Percentiles rank a stretch among this genome's conserved stretches.
phyloP scores from a whole-genome alignment of 208 protist genomes.

The Wallacemonas sp. region DNA sequence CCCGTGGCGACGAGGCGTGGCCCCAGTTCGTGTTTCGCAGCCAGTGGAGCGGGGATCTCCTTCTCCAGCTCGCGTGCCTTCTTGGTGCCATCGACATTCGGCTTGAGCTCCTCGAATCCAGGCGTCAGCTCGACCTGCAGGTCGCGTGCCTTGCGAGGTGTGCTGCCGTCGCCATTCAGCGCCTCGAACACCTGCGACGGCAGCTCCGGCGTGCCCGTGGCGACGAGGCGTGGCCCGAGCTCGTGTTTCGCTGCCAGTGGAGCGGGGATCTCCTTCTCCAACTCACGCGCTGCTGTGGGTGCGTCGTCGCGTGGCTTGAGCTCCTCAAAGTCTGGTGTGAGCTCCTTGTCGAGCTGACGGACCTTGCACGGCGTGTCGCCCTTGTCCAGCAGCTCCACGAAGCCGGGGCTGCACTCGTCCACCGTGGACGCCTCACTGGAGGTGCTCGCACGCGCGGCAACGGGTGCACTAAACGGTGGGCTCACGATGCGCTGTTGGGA shows the following conservation, averaged over 20 bases:
- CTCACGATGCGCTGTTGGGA: too few species aligned
- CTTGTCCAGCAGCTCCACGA: conserved; percentile 4
- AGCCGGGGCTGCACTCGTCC: neutral
- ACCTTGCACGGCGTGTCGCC: neutral
- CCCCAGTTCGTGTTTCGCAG: neutral
- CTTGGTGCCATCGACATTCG: neutral
- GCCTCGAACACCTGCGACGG: conserved; percentile 16
- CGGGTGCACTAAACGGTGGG: neutral
- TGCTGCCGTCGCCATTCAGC: neutral
- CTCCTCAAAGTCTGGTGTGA: conserved; percentile 4
- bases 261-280: conserved; percentile 9
- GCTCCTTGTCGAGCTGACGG: neutral
- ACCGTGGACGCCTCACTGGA: neutral
- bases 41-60: neutral
- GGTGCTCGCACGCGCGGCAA: conserved; percentile 3
- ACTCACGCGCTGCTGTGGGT: neutral
- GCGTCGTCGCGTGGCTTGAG: neutral
- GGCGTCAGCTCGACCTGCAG: neutral
- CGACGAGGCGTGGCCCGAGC: neutral
- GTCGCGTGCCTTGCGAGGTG: neutral
- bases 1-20: neutral
- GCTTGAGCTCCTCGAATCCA: neutral
- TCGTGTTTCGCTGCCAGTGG: neutral
- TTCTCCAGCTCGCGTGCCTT: neutral
- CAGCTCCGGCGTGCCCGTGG: conserved; percentile 7